Evolutionary conservation across 768 basidiomycete species (phyloP), one percentile per base, ranked within the genome.

Genomic region (Russula emetica): DNA sequence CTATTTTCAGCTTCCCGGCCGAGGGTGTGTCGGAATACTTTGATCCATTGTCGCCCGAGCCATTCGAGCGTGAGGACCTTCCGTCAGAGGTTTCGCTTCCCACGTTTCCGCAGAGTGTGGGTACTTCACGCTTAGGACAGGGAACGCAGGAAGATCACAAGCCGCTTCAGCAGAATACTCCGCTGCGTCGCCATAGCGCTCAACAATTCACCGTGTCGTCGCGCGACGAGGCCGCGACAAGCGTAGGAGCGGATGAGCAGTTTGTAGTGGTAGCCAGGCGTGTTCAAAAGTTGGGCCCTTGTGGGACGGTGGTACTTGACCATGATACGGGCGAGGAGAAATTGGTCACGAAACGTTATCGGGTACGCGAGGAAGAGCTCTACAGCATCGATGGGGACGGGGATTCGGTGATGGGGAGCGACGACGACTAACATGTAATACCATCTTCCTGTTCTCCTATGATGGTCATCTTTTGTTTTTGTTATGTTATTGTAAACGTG

Each of bases 241-340:
- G 30, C 9, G 9, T 8, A 10, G 26, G 13, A 28, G 13, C 24
- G 18, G 58, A 38, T 11, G 26, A 5, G 1, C 8, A 14, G 28
- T 62, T 50, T 28, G 54, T 62, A 20, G 38, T 58, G 24, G 62
- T 54, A 32, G 44, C 42, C 22, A 55, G 34, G 38, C 55, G 54
- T 11, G 40, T 56, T 13, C 52, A 8, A 1, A 42, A 45, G 53
- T 20, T 67, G 28, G 58, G 62, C 30, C 66, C 66, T 16, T 36
- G 30, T 13, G 62, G 62, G 22, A 67, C 62, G 30, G 16, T 28
- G 45, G 30, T 67, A 16, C 28, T 54, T n/a, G 30, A 64, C 32
- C 51, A 53, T 9, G 32, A 24, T 13, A 67, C 66, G 20, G 34
- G 45, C 24, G 14, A 47, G 28, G 20, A 55, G 10, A 34, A 58